These are phyloP conservation scores for Daldinia concentrica DNA, from an alignment of 495 filamentous ascomycete species.

Conservation along the genomic window DNA sequence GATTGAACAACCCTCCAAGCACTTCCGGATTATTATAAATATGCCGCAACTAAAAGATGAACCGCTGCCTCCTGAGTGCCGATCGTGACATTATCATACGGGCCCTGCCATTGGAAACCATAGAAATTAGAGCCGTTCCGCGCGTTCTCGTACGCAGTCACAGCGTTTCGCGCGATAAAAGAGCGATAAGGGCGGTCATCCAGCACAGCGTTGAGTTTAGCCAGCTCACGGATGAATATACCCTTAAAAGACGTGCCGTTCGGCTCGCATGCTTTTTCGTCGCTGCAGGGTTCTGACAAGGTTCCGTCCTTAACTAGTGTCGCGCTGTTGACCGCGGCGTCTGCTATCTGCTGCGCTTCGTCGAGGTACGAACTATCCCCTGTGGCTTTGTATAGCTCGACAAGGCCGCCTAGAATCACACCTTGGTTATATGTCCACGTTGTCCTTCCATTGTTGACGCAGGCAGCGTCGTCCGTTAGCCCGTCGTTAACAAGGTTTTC, in stretches of 20 bases:
- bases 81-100: conserved; percentile 54
- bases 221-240: conserved; percentile 72
- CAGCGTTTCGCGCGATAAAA: conserved; percentile 65
- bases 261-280: conserved; percentile 57
- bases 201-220: conserved; percentile 58
- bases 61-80: conserved; percentile 69
- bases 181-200: conserved; percentile 56
- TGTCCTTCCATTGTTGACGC: conserved; percentile 67
- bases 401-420: conserved; percentile 72
- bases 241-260: conserved; percentile 78
- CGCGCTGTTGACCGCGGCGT: conserved; percentile 59
- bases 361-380: conserved; percentile 54
- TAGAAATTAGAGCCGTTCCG: conserved; percentile 59
- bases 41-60: conserved; percentile 66
- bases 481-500: conserved; percentile 72
- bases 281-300: conserved; percentile 68
- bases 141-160: conserved; percentile 65
- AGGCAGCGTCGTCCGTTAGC: conserved; percentile 58
- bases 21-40: conserved; percentile 3
- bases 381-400: conserved; percentile 62
- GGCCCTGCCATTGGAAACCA: conserved; percentile 66
- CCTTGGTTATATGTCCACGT: conserved; percentile 81
- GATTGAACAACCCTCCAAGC: neutral
- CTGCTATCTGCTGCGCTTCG: conserved; percentile 66
- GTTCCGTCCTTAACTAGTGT: conserved; percentile 61